A percentile compares a stretch with the other conserved stretches of the same genome.
Evolutionary conservation across 306 rosid species (phyloP).

Genomic region (Clitoria ternatea): DNA sequence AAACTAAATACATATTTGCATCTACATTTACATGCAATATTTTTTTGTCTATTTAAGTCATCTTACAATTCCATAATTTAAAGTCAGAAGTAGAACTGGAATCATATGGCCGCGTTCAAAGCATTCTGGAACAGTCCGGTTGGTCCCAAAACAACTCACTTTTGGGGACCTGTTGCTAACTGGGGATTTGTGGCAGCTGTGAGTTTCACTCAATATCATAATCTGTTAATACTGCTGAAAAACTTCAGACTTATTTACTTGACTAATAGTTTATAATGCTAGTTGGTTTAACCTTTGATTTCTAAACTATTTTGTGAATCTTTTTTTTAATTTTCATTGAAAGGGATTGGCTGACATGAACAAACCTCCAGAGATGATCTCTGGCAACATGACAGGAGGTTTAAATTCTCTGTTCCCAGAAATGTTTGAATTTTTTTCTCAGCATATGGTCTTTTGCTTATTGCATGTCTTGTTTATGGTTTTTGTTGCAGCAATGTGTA

Average conservation of each 20-base stretch:
- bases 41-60: neutral
- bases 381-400: constrained; percentile 98
- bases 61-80: constrained; percentile 16
- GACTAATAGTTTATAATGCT: neutral
- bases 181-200: constrained; percentile 98
- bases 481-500: constrained; percentile 59
- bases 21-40: neutral
- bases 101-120: constrained; percentile 69
- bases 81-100: constrained; percentile 17
- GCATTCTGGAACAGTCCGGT: constrained; percentile 88
- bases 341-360: constrained; percentile 88
- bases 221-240: neutral
- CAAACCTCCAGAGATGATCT: constrained; percentile 93
- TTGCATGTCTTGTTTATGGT: neutral
- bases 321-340: constrained; percentile 4
- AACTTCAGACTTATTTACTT: neutral
- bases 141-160: constrained; percentile 95
- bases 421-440: neutral
- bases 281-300: neutral
- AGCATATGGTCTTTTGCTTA: neutral
- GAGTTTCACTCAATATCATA: constrained; percentile 31
- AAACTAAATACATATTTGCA: neutral
- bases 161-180: constrained; percentile 98
- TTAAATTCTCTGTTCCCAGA: neutral
- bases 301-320: neutral